A percentile compares a stretch with the other conserved stretches of the same genome.
These are phyloP conservation scores for Dacryopinax primogenitus DNA, from an alignment of 768 basidiomycete species.

Conservation along the genomic window DNA sequence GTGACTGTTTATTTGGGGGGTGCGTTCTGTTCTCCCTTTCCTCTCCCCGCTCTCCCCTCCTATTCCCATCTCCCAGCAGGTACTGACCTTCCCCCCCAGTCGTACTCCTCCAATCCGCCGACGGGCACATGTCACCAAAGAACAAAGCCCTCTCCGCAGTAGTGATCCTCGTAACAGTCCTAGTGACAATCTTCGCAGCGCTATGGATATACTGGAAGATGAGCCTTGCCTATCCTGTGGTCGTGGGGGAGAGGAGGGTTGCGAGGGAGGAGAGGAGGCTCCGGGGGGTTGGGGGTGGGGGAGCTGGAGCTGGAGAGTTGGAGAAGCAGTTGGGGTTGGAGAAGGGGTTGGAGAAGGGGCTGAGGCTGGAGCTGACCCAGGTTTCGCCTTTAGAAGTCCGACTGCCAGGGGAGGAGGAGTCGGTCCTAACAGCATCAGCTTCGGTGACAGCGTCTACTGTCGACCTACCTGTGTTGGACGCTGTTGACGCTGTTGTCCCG, in stretches of 20 bases:
- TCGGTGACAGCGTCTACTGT: no score
- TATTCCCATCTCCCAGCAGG: neutral
- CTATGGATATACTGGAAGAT: conserved; percentile 8
- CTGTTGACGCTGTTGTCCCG: no score
- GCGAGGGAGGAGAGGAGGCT: neutral
- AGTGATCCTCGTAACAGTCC: neutral
- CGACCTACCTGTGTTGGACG: no score
- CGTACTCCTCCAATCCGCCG: neutral
- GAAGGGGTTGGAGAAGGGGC: no score
- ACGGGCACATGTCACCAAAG: neutral
- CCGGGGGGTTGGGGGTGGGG: neutral
- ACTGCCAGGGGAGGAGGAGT: no score
- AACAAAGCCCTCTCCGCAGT: neutral
- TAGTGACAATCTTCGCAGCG: conserved; percentile 1
- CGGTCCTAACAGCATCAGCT: no score
- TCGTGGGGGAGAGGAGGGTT: neutral
- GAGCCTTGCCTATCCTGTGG: neutral
- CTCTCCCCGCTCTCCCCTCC: no score
- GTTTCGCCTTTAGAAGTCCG: no score
- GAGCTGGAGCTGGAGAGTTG: neutral
- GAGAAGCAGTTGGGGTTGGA: no score
- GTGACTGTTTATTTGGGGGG: conserved; percentile 85
- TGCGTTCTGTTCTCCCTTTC: no score
- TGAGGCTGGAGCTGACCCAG: no score
- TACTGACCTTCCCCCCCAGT: neutral